phyloP scores from a whole-genome alignment of 2,329 filamentous ascomycete species.

The Aspergillus texensis region DNA sequence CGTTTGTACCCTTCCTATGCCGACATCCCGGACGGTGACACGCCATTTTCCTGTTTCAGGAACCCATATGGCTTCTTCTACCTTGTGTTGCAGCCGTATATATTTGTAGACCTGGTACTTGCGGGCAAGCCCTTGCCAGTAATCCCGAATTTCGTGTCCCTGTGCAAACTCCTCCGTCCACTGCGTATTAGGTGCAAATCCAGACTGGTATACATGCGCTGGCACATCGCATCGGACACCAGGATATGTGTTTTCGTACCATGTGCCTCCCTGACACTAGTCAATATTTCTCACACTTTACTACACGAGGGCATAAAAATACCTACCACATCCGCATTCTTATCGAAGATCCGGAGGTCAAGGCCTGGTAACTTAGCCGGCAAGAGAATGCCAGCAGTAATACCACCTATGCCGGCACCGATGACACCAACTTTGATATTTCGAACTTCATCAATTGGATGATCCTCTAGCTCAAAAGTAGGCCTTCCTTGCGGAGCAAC shows the following conservation, averaged over 20 bases:
- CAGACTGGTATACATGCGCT: conserved; percentile 70
- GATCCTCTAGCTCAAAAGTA: conserved; percentile 44
- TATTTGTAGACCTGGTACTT: conserved; percentile 68
- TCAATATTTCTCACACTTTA: neutral
- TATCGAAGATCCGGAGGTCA: conserved; percentile 67
- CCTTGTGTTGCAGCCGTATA: conserved; percentile 58
- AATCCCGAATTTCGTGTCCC: conserved; percentile 67
- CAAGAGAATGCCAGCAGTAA: conserved; percentile 66
- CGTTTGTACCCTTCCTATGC: conserved; percentile 29
- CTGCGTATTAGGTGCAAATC: conserved; percentile 67
- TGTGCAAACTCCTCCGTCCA: conserved; percentile 71
- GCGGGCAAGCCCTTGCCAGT: conserved; percentile 64
- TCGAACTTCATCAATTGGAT: conserved; percentile 53
- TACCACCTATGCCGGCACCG: conserved; percentile 65
- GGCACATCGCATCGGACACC: conserved; percentile 71
- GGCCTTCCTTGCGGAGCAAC: conserved; percentile 11
- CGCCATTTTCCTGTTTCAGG: conserved; percentile 57
- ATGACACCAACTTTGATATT: conserved; percentile 61
- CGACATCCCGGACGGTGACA: conserved; percentile 46
- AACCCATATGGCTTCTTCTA: conserved; percentile 61
- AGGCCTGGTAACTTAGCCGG: conserved; percentile 70
- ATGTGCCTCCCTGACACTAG: conserved; percentile 47
- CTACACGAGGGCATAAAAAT: neutral
- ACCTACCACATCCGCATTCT: conserved; percentile 67
- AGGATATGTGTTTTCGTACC: conserved; percentile 58